Evolutionary conservation across 1,284 basidiomycete species (phyloP).

Genomic region (Cutaneotrichosporon sp.): DNA sequence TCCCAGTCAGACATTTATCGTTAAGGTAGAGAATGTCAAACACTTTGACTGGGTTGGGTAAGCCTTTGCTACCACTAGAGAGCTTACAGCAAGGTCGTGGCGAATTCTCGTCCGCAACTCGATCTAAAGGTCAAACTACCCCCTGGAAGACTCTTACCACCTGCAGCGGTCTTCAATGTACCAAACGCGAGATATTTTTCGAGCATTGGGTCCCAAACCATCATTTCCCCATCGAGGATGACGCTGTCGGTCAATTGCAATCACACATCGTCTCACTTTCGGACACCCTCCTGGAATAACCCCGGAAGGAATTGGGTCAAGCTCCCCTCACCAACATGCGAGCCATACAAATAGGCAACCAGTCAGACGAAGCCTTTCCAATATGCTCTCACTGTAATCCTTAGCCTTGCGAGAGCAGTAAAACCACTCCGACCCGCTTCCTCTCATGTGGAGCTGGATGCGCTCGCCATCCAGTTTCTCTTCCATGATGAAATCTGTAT

Average conservation of each 20-base stretch:
- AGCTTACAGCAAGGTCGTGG: constrained; percentile 81
- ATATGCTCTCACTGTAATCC: constrained; percentile 62
- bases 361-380: not conserved
- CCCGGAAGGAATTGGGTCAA: constrained; percentile 74
- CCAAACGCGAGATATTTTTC: constrained; percentile 84
- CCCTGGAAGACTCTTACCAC: constrained; percentile 53
- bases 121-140: constrained; percentile 52
- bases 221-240: constrained; percentile 92
- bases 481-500: constrained; percentile 73
- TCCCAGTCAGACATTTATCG: constrained; percentile 43
- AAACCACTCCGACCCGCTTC: constrained; percentile 66
- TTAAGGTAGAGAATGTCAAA: constrained; percentile 88
- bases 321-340: constrained; percentile 69
- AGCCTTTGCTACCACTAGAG: not conserved
- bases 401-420: constrained; percentile 92
- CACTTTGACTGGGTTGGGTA: constrained; percentile 67
- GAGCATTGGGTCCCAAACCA: constrained; percentile 87
- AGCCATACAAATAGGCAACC: constrained; percentile 69
- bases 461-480: constrained; percentile 94
- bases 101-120: constrained; percentile 61
- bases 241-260: constrained; percentile 54
- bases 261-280: constrained; percentile 58
- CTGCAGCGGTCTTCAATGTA: constrained; percentile 75
- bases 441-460: constrained; percentile 86
- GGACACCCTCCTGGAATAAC: constrained; percentile 67